phyloP scores from a whole-genome alignment of 1,139 yeast species.

The Yamadazyma spencermartinsiae region DNA sequence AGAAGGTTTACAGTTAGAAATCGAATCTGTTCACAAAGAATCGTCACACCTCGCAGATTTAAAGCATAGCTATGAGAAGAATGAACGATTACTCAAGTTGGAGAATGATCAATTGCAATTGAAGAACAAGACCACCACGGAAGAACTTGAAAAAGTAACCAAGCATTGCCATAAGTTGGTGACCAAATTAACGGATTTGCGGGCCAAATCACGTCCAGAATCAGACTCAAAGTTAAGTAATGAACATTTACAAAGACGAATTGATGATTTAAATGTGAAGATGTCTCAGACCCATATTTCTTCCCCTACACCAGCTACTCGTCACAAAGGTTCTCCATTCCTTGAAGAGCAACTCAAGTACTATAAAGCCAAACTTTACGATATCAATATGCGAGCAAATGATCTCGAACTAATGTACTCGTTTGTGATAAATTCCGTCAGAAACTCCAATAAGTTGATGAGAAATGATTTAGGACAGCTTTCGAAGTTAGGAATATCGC shows the following conservation, averaged over 20 bases:
- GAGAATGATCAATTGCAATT: constrained; percentile 25
- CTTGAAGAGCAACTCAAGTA: constrained; percentile 31
- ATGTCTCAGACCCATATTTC: constrained; percentile 10
- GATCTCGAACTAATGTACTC: constrained; percentile 56
- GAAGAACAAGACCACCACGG: constrained; percentile 21
- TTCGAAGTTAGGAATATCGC: constrained; percentile 51
- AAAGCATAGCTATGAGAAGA: constrained; percentile 16
- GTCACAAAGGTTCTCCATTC: constrained; percentile 11
- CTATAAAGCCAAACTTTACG: constrained; percentile 40
- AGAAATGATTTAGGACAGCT: constrained; percentile 45
- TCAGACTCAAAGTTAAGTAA: constrained; percentile 7
- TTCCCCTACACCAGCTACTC: constrained; percentile 7
- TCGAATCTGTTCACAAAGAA: not conserved
- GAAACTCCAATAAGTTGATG: constrained; percentile 40
- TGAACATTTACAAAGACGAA: constrained; percentile 8
- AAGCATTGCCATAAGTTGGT: constrained; percentile 33
- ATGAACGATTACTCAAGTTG: constrained; percentile 18
- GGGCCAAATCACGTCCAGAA: constrained; percentile 3
- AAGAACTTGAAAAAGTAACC: constrained; percentile 28
- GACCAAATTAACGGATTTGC: constrained; percentile 26
- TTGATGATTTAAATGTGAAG: constrained; percentile 13
- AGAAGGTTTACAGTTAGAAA: constrained; percentile 8
- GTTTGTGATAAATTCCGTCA: constrained; percentile 48
- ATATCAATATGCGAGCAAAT: constrained; percentile 36
- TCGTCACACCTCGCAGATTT: constrained; percentile 10